Conservation (phyloP, 495 filamentous ascomycete genomes). For the Hyaloscypha finlandica region DNA sequence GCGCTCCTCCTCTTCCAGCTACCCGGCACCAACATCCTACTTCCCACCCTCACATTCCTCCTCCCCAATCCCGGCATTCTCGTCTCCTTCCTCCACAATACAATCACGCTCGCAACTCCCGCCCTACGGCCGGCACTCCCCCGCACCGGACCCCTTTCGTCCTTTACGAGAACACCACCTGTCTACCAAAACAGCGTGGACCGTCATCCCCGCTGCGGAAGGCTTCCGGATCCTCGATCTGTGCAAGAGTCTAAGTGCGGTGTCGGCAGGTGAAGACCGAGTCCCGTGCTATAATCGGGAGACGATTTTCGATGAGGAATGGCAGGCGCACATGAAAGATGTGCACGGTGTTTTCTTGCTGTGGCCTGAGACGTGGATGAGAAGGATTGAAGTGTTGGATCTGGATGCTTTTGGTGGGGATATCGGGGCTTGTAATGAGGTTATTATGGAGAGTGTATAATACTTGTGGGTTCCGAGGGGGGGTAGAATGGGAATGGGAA, state of each 20-base stretch:
- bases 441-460: constrained; percentile 27
- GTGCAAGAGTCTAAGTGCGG: constrained; percentile 17
- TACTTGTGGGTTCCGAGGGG: no score
- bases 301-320: constrained; percentile 32
- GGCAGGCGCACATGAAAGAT: constrained; percentile 35
- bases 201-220: constrained; percentile 26
- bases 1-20: not conserved
- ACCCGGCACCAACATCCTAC: not conserved
- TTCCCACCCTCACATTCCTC: not conserved
- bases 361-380: constrained; percentile 33
- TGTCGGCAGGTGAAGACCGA: not conserved
- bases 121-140: not conserved
- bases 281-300: constrained; percentile 31
- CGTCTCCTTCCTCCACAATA: not conserved
- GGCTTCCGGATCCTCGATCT: constrained; percentile 28
- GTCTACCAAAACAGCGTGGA: constrained; percentile 29
- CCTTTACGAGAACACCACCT: constrained; percentile 26
- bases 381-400: constrained; percentile 31
- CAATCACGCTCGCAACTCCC: not conserved
- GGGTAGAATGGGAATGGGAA: no score
- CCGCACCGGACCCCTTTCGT: constrained; percentile 16
- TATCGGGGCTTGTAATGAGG: constrained; percentile 29
- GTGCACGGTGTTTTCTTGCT: constrained; percentile 30
- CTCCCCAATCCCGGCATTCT: not conserved
- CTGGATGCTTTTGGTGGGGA: constrained; percentile 31